Evolutionary conservation across 164 flowering plant species (phyloP), one percentile per base, ranked within the genome.

Genomic region (Vitis amurensis): DNA sequence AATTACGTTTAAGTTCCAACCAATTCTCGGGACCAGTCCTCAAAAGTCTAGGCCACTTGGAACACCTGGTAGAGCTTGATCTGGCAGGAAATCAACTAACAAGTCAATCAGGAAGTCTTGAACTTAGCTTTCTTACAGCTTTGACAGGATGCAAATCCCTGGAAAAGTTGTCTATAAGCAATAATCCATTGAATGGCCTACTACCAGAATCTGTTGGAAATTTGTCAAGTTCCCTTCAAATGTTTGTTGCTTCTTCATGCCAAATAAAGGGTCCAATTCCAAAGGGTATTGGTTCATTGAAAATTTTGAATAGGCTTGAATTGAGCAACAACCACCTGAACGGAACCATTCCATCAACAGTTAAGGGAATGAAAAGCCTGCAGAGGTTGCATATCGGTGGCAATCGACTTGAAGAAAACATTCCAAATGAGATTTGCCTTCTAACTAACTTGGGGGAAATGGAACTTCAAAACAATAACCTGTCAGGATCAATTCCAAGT

Each of bases 401-500:
- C 2, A 78, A 78, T 49, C 63, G 9, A 9, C 55, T 78, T 11
- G 61, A 62, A 62, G 77, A 77, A 52, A 13, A 31, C 3, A 60
- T 78, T 61, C 77, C 80, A 11, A 10, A 8, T 49, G 66, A 61
- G 4, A 3, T 77, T 29, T 73, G 77, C 16, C 19, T 11, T 27
- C 29, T 74, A 50, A 63, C 4, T 3, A 55, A 29, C 2, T 63
- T 74, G 59, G 72, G 50, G 2, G 19, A 50, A 29, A 15, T 78
- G 29, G 6, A 27, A 15, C 44, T 78, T 9, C 14, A 62, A 0
- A 11, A 37, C 17, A 78, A 78, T 65, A 37, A 55, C 30, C 47
- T 77, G 8, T 67, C 72, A 31, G 80, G 80, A 53, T 29, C 66
- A 13, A 56, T 73, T 16, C 71, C 73, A 7, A 8, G 3, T 9